Base-by-base conservation (phyloP, 768 basidiomycete species). In the Collybia nuda region DNA sequence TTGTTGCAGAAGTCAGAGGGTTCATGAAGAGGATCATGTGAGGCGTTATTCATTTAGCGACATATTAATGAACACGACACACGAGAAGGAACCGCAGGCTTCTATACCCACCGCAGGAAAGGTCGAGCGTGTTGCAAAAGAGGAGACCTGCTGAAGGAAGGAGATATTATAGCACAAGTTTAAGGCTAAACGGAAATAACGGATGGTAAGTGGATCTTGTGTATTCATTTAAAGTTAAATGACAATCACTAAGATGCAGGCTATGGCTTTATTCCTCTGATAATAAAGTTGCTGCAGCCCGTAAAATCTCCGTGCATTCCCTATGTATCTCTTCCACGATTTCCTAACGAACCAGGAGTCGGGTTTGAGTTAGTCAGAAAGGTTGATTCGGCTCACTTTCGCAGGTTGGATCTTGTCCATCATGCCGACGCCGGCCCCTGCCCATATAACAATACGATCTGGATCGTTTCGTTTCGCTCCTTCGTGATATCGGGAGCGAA, bases 341-440 rank as follows among this genome's bases (percentile, higher is more conserved):
- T 48, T 79, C 78, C 85, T 85, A 35, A 19, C 40, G 24, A 19
- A 11, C 40, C 40, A 41, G 36, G 48, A 38, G 40, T 41, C 40
- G 43, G 39, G 32, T 48, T 8, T 15, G 18, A 36, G 18, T 24
- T 23, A 44, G 37, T n/a, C 9, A 28, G 50, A 15, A 29, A 46
- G 11, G 36, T 18, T 6, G 23, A 44, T 49, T 47, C 43, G 23
- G 50, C 61, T 54, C 38, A 72, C 77, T 66, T 68, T 69, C 5
- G 76, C 74, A n/a, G 74, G 61, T 45, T 69, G 65, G 19, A 68
- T 58, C 46, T 59, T 66, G 18, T 72, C 69, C 67, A 88, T 78
- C 43, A 82, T 68, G 11, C 77, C 82, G 22, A 88, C 78, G 14
- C 85, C 81, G 36, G 79, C 74, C 38, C 88, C 88, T 12, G 85